Base-by-base conservation (phyloP, 768 basidiomycete genomes). In the Chalciporus chontae region DNA sequence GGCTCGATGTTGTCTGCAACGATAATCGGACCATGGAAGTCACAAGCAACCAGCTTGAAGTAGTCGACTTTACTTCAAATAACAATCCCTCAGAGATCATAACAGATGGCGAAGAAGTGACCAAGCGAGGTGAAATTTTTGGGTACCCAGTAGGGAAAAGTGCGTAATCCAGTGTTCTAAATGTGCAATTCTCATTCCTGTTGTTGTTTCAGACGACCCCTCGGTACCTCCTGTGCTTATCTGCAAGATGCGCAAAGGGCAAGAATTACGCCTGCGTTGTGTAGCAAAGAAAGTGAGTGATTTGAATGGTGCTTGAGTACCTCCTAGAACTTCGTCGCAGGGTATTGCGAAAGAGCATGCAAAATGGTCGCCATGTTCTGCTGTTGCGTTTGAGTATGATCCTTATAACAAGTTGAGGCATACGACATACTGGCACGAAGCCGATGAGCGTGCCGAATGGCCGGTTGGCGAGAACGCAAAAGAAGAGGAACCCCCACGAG, bases 301-400 rank as follows among this genome's bases (percentile, higher is more conserved):
- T 18, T 50, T 29, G 39, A 39, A 45, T 23, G 55, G 17, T 29
- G 15, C 18, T 6, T 19, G 27, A 26, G 24, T 45, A 26, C 31
- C 40, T 32, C 19, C 51, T 40, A 37, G 46, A 29, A 18, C 19
- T 27, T 13, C 18, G 18, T 39, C 31, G n/a, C 61, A 97, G 95
- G 95, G 95, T 37, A 86, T 96, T 52, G 93, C 95, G 4, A 97
- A 97, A 74, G 93, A 96, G 66, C 96, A 99, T 64, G 94, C 96
- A 11, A 99, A 99, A 71, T 99, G 95, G 92, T 95, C 93, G 0
- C 95, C 96, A 11, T 90, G 94, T 52, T 89, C 93, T 2, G 93
- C 96, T 8, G 85, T 99, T 15, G 83, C 86, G 8, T 98, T 95
- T 56, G 96, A 99, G 72, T 99, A 99, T 55, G 96, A 99, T 69